phyloP scores from a whole-genome alignment of 352 stramenopile species.

The Pythium apleroticum region DNA sequence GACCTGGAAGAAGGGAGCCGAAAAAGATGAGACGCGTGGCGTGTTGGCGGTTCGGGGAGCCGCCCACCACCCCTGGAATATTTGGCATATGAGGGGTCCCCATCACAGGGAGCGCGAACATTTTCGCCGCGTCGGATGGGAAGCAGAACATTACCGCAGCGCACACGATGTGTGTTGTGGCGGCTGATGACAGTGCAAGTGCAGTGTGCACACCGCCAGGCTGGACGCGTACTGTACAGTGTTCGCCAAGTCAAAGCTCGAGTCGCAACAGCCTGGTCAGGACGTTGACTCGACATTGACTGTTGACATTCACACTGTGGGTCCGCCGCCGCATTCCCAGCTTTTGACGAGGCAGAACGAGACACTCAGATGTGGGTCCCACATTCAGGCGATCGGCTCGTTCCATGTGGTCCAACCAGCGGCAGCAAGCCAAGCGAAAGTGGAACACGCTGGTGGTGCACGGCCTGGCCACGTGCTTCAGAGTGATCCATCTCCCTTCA shows the following conservation, averaged over 20 bases:
- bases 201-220: too few relatives aligned
- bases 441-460: neutral
- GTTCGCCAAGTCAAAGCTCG: conserved; percentile 1
- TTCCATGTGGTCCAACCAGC: conserved; percentile 4
- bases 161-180: neutral
- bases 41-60: conserved; percentile 5
- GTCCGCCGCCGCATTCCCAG: neutral
- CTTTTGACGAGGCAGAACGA: conserved; percentile 6
- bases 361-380: neutral
- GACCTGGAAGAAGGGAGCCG: neutral
- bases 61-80: neutral
- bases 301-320: neutral
- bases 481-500: conserved; percentile 4
- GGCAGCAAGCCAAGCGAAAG: neutral
- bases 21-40: neutral
- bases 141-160: neutral
- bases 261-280: neutral
- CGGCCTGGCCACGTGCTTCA: neutral
- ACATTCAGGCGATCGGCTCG: conserved; percentile 1
- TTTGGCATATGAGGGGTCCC: neutral
- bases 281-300: neutral
- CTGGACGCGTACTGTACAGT: neutral
- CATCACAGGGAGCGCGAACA: neutral
- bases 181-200: neutral
- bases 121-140: neutral